Percentiles rank a stretch among this genome's conserved stretches.
phyloP scores from a whole-genome alignment of 2,329 filamentous ascomycete species.

The Xylariaceae sp. region DNA sequence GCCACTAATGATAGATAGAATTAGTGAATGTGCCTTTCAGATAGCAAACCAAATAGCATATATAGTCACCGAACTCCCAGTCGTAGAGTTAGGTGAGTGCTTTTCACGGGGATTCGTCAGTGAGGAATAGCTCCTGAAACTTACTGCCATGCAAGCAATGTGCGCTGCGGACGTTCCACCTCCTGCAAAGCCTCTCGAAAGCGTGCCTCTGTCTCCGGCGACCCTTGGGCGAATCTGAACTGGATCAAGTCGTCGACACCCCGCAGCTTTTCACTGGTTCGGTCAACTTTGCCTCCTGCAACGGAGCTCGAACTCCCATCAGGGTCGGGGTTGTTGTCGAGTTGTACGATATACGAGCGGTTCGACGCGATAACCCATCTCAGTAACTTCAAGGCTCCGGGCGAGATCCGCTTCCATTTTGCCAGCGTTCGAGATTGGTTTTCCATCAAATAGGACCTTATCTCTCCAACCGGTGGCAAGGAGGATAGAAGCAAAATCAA shows the following conservation, averaged over 20 bases:
- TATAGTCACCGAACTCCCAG: neutral
- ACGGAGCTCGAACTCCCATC: constrained; percentile 13
- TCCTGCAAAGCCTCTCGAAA: constrained; percentile 62
- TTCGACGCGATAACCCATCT: constrained; percentile 91
- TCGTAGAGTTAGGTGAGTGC: neutral
- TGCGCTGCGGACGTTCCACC: constrained; percentile 41
- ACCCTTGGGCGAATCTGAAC: constrained; percentile 83
- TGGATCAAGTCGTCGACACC: constrained; percentile 68
- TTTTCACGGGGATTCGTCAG: neutral
- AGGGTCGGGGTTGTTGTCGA: constrained; percentile 44
- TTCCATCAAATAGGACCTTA: constrained; percentile 47
- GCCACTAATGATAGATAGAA: constrained; percentile 40
- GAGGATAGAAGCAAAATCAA: constrained; percentile 51
- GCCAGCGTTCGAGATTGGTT: constrained; percentile 40
- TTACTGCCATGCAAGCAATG: constrained; percentile 76
- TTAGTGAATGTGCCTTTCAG: constrained; percentile 1
- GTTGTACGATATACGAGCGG: constrained; percentile 76
- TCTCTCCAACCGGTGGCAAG: constrained; percentile 57
- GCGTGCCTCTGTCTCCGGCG: constrained; percentile 76
- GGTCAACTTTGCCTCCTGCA: constrained; percentile 8
- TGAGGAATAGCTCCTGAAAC: neutral
- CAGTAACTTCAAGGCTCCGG: constrained; percentile 63
- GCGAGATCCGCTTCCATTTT: constrained; percentile 53
- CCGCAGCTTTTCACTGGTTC: constrained; percentile 49
- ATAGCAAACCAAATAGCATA: neutral